Conservation (phyloP, 140 eudicot genomes). For the Bidens hawaiensis region DNA sequence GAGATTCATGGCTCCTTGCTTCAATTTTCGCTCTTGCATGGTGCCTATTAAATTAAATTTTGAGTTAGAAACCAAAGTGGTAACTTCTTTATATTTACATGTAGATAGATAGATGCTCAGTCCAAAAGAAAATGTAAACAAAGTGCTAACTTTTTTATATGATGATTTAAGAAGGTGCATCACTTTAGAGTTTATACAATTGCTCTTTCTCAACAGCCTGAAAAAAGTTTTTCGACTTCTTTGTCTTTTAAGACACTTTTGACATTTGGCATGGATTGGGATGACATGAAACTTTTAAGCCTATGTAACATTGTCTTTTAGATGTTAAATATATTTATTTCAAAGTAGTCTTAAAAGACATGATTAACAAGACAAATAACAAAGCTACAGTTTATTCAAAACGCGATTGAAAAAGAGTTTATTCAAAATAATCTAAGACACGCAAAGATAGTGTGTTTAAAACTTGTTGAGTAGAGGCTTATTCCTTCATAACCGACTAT, state of each 20-base stretch:
- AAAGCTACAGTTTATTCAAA: no score
- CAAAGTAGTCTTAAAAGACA: no score
- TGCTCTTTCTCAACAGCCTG: not conserved
- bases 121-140: not conserved
- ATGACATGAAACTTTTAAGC: not conserved
- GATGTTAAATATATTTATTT: no score
- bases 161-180: not conserved
- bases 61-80: constrained; percentile 6
- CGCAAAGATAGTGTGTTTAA: no score
- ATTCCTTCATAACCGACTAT: no score
- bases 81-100: not conserved
- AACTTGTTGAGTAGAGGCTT: no score
- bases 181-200: not conserved
- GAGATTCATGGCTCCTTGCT: constrained; percentile 5
- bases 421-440: no score
- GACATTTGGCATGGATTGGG: not conserved
- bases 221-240: not conserved
- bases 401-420: no score
- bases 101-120: not conserved
- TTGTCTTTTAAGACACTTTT: no score
- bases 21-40: constrained; percentile 15
- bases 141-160: not conserved
- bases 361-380: no score
- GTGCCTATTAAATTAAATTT: not conserved
- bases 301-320: not conserved